Conservation (phyloP, 2,329 filamentous ascomycete genomes). For the Trichophyton mentagrophytes region DNA sequence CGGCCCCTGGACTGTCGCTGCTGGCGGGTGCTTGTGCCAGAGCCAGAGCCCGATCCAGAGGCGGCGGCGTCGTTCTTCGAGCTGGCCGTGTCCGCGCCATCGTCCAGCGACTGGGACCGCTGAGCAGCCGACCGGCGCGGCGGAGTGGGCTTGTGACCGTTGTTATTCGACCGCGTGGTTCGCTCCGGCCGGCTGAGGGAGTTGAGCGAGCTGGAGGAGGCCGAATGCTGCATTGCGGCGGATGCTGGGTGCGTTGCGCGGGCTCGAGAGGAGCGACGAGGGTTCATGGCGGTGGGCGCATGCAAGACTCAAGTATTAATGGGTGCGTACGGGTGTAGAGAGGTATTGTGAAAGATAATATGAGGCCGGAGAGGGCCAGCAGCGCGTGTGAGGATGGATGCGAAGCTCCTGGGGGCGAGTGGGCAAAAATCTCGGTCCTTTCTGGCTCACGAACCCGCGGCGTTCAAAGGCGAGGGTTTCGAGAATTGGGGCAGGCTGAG, state of each 20-base stretch:
- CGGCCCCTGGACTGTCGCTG: slow-evolving; percentile 55
- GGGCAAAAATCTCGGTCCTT: neutral
- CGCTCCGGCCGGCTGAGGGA: slow-evolving; percentile 65
- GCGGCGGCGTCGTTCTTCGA: slow-evolving; percentile 46
- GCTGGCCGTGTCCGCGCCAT: slow-evolving; percentile 37
- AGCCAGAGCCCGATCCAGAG: neutral
- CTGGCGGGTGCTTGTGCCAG: slow-evolving; percentile 47
- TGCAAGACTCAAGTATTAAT: neutral
- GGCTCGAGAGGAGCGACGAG: slow-evolving; percentile 84
- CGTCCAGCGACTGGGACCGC: slow-evolving; percentile 39
- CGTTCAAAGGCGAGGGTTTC: neutral
- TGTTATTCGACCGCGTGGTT: slow-evolving; percentile 43
- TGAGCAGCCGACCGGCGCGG: slow-evolving; percentile 60
- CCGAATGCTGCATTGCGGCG: slow-evolving; percentile 59
- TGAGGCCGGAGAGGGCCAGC: neutral
- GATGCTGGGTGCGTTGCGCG: slow-evolving; percentile 51
- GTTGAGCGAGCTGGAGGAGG: slow-evolving; percentile 57
- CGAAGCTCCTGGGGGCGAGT: neutral
- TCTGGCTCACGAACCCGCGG: neutral
- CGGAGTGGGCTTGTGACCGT: slow-evolving; percentile 58
- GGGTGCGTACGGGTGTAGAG: neutral
- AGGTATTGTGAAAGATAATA: neutral
- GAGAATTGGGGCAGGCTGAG: neutral
- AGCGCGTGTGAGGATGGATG: neutral
- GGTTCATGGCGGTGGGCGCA: slow-evolving; percentile 41